Conservation (phyloP, 805 yeast genomes). For the Ogataea zsoltii region DNA sequence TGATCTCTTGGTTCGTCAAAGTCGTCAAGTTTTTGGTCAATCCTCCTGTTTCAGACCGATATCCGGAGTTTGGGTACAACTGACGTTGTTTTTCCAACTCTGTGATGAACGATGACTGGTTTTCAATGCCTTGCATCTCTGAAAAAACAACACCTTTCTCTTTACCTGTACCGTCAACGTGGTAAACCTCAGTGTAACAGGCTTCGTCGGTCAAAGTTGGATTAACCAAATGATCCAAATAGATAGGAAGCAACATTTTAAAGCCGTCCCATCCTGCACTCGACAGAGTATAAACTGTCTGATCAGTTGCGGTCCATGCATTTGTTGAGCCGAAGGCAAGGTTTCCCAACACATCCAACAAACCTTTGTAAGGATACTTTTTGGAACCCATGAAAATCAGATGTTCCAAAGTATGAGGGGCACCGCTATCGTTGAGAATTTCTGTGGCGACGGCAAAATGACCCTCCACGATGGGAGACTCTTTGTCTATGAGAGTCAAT, state of each 20-base stretch:
- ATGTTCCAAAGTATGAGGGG: conserved; percentile 96
- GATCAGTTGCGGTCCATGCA: conserved; percentile 97
- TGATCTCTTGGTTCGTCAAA: conserved; percentile 71
- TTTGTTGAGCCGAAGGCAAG: conserved; percentile 83
- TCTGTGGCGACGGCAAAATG: conserved; percentile 96
- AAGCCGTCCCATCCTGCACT: conserved; percentile 98
- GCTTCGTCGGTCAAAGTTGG: conserved; percentile 91
- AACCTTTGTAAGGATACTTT: conserved; percentile 87
- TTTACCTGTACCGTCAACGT: conserved; percentile 84
- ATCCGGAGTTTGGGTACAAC: conserved; percentile 68
- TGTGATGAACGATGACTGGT: conserved; percentile 68
- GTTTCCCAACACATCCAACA: conserved; percentile 84
- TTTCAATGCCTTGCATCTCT: conserved; percentile 94
- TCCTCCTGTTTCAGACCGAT: conserved; percentile 94
- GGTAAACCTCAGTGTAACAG: conserved; percentile 92
- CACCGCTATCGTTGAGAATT: conserved; percentile 80
- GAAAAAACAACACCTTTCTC: conserved; percentile 97
- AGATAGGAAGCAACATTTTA: conserved; percentile 77
- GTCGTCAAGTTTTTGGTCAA: conserved; percentile 72
- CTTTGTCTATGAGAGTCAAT: conserved; percentile 70
- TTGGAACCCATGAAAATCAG: conserved; percentile 92
- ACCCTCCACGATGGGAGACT: conserved; percentile 90
- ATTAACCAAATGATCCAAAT: conserved; percentile 79
- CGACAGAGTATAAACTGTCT: conserved; percentile 86
- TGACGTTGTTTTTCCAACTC: conserved; percentile 60